Percentiles rank a stretch among this genome's conserved stretches.
Conservation (phyloP, 1,284 basidiomycete species). For the Garcileccinum viscosum region DNA sequence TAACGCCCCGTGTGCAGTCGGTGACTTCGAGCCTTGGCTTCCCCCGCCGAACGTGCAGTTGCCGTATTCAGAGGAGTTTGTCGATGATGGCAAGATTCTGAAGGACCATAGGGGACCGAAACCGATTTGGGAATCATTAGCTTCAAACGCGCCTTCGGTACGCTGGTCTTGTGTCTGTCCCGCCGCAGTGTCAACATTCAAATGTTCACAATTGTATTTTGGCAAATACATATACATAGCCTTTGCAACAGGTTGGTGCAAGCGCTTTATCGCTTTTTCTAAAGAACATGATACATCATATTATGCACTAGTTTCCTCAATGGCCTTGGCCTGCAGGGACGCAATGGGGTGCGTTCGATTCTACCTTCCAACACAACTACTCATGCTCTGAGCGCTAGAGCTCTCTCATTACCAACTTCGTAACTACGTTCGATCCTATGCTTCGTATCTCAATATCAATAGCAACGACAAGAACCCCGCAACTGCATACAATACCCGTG, state of each 20-base stretch:
- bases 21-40: constrained; percentile 18
- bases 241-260: constrained; percentile 14
- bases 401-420: constrained; percentile 31
- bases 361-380: not conserved
- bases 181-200: not conserved
- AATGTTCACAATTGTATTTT: not conserved
- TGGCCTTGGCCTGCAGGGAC: constrained; percentile 23
- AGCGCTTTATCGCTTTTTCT: not conserved
- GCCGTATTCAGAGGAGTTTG: constrained; percentile 18
- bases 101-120: constrained; percentile 19
- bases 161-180: not conserved
- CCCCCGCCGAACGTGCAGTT: constrained; percentile 11
- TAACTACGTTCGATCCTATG: constrained; percentile 42
- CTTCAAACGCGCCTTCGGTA: constrained; percentile 17
- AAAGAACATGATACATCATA: not conserved
- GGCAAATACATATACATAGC: constrained; percentile 5
- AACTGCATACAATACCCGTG: constrained; percentile 54
- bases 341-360: constrained; percentile 19
- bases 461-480: constrained; percentile 47
- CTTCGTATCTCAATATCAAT: constrained; percentile 48
- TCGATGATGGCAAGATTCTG: constrained; percentile 2
- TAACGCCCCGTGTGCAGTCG: constrained; percentile 2
- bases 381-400: constrained; percentile 18
- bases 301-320: constrained; percentile 11
- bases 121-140: constrained; percentile 24